Evolutionary conservation across 768 basidiomycete species (phyloP).

Genomic region (Coprinopsis marcescibilis): DNA sequence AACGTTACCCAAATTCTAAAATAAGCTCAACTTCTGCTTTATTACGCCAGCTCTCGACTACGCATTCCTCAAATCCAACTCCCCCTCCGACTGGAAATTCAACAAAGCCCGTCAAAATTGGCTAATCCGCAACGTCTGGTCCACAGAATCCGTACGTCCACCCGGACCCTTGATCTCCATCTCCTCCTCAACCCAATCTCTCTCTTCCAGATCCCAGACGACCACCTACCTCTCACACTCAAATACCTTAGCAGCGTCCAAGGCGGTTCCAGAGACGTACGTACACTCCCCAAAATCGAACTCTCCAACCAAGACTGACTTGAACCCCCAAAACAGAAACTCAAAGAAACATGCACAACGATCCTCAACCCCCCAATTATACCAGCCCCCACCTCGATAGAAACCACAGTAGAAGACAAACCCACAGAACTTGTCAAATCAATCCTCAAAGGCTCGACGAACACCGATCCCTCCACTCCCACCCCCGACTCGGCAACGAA

Average conservation of each 20-base stretch:
- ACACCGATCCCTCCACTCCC: not conserved
- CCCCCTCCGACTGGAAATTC: conserved; percentile 58
- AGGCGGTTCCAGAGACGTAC: not conserved
- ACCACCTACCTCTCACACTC: not conserved
- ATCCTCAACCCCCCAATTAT: not conserved
- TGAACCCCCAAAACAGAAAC: not conserved
- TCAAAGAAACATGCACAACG: conserved; percentile 2
- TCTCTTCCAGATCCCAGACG: not conserved
- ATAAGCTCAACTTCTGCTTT: conserved; percentile 1
- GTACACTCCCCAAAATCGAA: not conserved
- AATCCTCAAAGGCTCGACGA: not conserved
- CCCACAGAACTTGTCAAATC: not conserved
- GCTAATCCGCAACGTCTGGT: conserved; percentile 64
- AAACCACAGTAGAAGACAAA: not conserved
- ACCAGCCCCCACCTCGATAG: not conserved
- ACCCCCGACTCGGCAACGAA: not conserved
- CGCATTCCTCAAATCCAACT: conserved; percentile 47
- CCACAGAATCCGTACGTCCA: conserved; percentile 35
- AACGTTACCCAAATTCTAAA: not conserved
- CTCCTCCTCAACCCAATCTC: not conserved
- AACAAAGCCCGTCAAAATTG: conserved; percentile 73
- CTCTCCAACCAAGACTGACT: not conserved
- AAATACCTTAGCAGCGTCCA: conserved; percentile 2
- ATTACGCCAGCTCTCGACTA: conserved; percentile 40
- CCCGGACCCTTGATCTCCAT: not conserved